Base-by-base conservation (phyloP, 495 filamentous ascomycete genomes). In the Parathielavia appendiculata region DNA sequence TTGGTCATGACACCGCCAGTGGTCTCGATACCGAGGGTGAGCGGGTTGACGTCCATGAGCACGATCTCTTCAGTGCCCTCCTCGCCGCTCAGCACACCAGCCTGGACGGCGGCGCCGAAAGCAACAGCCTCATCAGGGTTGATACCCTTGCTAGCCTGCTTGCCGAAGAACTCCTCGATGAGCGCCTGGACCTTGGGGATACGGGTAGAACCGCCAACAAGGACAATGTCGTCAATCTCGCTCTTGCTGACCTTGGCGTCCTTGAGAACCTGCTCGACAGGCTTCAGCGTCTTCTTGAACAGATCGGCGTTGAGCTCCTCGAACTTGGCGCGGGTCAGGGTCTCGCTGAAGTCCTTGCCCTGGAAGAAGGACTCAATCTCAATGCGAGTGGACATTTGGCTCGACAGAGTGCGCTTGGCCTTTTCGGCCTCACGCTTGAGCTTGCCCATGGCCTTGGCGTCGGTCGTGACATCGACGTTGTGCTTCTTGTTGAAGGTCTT, bases 401-500 rank as follows among this genome's bases (percentile, higher is more conserved):
- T 95, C 71, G 95, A 97, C 50, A 99, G 86, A 63, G 92, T 97
- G 71, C 95, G 89, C 88, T 99, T 99, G 76, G 95, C 95, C 85
- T 97, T 97, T 81, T 99, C 93, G 67, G 96, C 93, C 76, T 97
- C 95, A 65, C 95, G 93, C 90, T 97, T 97, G 64, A 99, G 85
- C 79, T 97, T 97, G 79, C 93, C 92, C 93, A 99, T 97, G 55
- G 93, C 87, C 90, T 97, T 97, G 56, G 87, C 77, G 66, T 97
- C 91, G 81, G 92, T 96, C 79, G 86, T 86, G 70, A 99, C 86
- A 69, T 97, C 89, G 60, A 90, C 88, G 62, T 79, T 75, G 81
- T 97, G 84, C 84, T 97, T 93, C 87, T 97, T 97, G 87, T 97
- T 97, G 85, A 96, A 99, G 65, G 85, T 83, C 89, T 97, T 97